Base-by-base conservation (phyloP, 495 filamentous ascomycete species). In the Daldinia grandis region DNA sequence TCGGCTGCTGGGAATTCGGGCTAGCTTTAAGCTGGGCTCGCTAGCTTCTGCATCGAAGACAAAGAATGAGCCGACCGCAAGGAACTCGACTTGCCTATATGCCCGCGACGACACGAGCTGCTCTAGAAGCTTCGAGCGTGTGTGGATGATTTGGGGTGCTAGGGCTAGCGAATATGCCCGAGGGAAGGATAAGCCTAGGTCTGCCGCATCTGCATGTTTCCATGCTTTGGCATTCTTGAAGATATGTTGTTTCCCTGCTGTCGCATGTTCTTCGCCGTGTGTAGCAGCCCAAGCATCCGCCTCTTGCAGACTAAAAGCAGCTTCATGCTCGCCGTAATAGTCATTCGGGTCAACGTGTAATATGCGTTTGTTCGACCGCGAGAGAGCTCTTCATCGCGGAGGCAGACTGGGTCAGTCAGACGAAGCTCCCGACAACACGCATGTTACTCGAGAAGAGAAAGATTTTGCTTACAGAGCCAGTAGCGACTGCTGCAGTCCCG, bases 11-110 rank as follows among this genome's bases (percentile, higher is more conserved):
- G 94, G 93, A 60, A 98, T 89, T 21, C 88, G 87, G 38, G 82
- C 80, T 28, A 95, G 77, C 24, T 44, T 72, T 4, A 68, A 58
- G 14, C 60, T 60, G 5, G 75, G 62, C 27, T 71, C 64, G n/a
- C 69, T 66, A 4, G 75, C 63, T 25, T 69, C 44, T 24, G 64
- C 61, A 58, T 79, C 75, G 75, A 90, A 90, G 37, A 97, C 88
- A 87, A 90, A 98, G 91, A 94, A 98, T 63, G 92, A 95, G 31
- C 96, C 96, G 6, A 98, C 91, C 5, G 95, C 93, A 66, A 94
- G 88, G 78, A 98, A 99, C 69, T 97, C 94, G 64, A 99, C 86
- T 78, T 97, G 92, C 33, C 87, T 87, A 68, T 96, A 92, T 58
- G 96, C 90, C 67, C 91, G 91, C 1, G 95, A 97, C 3, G 93